phyloP scores from a whole-genome alignment of 2,329 filamentous ascomycete species.

The Raffaelea arxii region DNA sequence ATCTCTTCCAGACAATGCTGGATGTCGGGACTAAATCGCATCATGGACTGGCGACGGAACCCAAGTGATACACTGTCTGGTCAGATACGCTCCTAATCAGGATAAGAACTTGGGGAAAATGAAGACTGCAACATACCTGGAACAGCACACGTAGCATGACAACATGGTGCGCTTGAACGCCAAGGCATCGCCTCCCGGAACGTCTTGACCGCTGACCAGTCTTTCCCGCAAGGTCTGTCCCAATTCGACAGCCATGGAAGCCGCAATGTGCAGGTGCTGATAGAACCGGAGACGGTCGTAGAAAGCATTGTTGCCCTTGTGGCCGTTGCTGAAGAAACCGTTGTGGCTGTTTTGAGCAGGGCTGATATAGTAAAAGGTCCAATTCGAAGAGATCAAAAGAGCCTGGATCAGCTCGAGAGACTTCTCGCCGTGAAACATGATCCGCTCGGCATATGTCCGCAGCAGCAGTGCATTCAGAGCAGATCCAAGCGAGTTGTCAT shows the following conservation, averaged over 20 bases:
- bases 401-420: constrained; percentile 12
- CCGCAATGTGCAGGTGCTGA: constrained; percentile 8
- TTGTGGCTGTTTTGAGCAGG: not conserved
- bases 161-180: constrained; percentile 8
- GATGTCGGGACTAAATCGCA: constrained; percentile 6
- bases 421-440: constrained; percentile 5
- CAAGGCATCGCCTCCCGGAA: not conserved
- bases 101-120: not conserved
- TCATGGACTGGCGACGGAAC: constrained; percentile 5
- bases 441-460: constrained; percentile 6
- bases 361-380: constrained; percentile 6
- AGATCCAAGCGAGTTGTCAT: not conserved
- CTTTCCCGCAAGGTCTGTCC: not conserved
- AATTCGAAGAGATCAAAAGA: constrained; percentile 10
- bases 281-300: constrained; percentile 8
- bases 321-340: not conserved
- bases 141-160: constrained; percentile 8
- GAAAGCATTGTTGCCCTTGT: not conserved
- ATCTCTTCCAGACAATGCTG: constrained; percentile 4
- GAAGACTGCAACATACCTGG: not conserved
- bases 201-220: not conserved
- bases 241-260: constrained; percentile 8
- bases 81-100: not conserved
- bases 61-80: constrained; percentile 4
- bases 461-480: constrained; percentile 6